Evolutionary conservation across 2,329 filamentous ascomycete species (phyloP).

Genomic region (Lachnellula occidentalis): DNA sequence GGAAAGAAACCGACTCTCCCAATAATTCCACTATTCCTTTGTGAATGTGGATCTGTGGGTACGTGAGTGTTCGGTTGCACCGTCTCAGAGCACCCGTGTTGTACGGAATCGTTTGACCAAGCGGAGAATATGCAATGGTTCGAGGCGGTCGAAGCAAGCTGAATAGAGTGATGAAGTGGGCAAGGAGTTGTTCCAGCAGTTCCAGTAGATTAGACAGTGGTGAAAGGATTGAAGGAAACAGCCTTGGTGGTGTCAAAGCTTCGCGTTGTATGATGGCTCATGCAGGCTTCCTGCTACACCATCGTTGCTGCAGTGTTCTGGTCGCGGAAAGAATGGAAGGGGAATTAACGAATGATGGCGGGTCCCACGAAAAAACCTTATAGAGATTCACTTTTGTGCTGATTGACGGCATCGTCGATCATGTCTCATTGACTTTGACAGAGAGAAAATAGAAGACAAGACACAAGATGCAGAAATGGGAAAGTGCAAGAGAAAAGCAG

Average conservation of each 20-base stretch:
- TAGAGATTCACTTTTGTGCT: too few species aligned
- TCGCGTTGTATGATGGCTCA: not conserved
- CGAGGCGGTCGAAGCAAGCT: not conserved
- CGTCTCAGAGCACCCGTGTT: not conserved
- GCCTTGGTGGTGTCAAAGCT: not conserved
- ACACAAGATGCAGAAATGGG: too few species aligned
- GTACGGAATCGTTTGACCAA: not conserved
- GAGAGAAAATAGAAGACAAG: too few species aligned
- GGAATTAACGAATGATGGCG: not conserved
- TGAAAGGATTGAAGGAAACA: not conserved
- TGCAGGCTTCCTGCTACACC: not conserved
- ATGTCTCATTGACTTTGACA: too few species aligned
- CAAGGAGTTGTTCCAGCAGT: too few species aligned
- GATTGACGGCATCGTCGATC: too few species aligned
- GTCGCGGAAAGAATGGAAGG: not conserved
- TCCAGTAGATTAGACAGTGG: not conserved
- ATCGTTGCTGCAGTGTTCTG: not conserved
- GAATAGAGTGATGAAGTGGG: not conserved
- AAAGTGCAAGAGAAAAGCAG: too few species aligned
- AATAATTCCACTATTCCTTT: not conserved
- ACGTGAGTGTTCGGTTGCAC: not conserved
- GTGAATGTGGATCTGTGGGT: not conserved
- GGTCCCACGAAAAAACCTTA: too few species aligned
- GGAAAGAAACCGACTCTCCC: not conserved
- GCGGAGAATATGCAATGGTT: not conserved